Base-by-base conservation (phyloP, 305 asterid species). In the Lippia alba region DNA sequence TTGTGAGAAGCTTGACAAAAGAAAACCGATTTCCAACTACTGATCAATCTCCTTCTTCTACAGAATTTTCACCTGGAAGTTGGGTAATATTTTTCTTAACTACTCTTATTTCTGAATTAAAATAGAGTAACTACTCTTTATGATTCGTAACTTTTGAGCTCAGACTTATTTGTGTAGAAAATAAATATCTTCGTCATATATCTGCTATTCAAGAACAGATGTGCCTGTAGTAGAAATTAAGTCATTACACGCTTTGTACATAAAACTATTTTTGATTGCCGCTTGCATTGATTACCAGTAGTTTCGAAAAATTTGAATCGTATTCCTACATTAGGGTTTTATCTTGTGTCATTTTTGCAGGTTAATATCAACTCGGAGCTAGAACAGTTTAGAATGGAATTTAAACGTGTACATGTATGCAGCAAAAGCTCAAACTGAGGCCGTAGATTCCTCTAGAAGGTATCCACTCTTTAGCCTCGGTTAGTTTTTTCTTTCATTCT, bases 361-460 rank as follows among this genome's bases (percentile, higher is more conserved):
- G 75, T 19, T 19, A 50, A 62, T 14, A 39, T 68, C 16, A 36
- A 64, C 39, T 57, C 44, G 17, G 75, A 77, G 72, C 54, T 78
- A 14, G 72, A 73, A 68, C 44, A 68, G 19, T 48, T 72, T 49
- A 40, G 72, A 64, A 69, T 41, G 71, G 82, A 78, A 68, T 72
- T 78, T 45, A 72, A 64, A 63, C 75, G 57, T 49, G 67, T 62
- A 34, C 67, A 61, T 77, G 75, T 77, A 46, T 18, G 74, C 81
- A 20, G 56, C 81, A 20, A 56, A 36, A 62, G 72, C 78, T 11
- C 78, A 72, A 68, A 72, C 41, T 8, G 81, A 72, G 69, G 70
- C 66, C 19, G 34, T 55, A 12, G 67, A 69, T 15, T 74, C 75
- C 34, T 69, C 75, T 12, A 56, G 48, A 69, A 61, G 79, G 74